Evolutionary conservation across 2,329 filamentous ascomycete species (phyloP), one percentile per base, ranked within the genome.

Genomic region (Apiospora kogelbergensis): DNA sequence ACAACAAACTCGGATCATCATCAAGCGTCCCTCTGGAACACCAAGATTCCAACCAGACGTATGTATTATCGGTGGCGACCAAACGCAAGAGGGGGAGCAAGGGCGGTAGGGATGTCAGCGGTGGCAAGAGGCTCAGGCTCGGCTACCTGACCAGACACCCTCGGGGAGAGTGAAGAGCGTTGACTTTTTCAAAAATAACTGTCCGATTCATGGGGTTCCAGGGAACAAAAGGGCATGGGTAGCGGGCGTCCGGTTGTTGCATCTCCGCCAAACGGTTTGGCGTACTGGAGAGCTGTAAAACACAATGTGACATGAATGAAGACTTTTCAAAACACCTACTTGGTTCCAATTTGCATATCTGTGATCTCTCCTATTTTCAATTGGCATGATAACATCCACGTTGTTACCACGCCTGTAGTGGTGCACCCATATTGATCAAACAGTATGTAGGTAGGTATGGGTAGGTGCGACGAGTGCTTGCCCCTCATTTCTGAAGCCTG

Each of bases 41-140:
- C 15, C 65, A 67, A 42, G 42, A 46, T 46, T 68, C 67, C 67
- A 70, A 70, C 69, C 69, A 68, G 26, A 70, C 53, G 42, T 26
- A 65, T 70, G 65, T 70, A 68, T 41, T 67, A 68, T 65, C 57
- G 65, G 65, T 63, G 20, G 41, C 67, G 65, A 53, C 44, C 46
- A 70, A 70, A 46, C 42, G 69, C 46, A 70, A 70, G 65, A 33
- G 69, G 41, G 69, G 67, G 24, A 53, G 13, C 24, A 53, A 24
- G 24, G 26, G n/a, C n/a, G n/a, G 4, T 17, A 60, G 53, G 42
- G 40, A 63, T 41, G 53, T 20, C 33, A 41, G 40, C 26, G 67
- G 67, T 63, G 65, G 65, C 44, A 70, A 70, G 69, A 65, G 69
- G 6, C 26, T 67, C 10, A 45, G 69, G 67, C 67, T 68, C 22